These are phyloP conservation scores for Candida orba DNA, from an alignment of 805 yeast species.

Conservation along the genomic window DNA sequence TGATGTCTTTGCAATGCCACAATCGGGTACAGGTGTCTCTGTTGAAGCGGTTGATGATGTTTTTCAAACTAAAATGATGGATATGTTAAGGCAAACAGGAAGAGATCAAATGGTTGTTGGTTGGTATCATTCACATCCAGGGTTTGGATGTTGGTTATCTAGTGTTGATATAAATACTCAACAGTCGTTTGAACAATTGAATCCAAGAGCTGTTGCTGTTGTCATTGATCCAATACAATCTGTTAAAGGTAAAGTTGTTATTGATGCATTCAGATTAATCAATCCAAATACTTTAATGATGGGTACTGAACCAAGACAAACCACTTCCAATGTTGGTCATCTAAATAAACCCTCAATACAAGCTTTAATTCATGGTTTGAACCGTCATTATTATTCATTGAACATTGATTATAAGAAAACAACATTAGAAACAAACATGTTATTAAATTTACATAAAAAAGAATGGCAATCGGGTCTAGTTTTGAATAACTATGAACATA, in stretches of 20 bases:
- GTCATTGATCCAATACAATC: slow-evolving; percentile 98
- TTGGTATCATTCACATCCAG: slow-evolving; percentile 99
- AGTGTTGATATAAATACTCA: slow-evolving; percentile 97
- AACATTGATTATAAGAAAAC: slow-evolving; percentile 94
- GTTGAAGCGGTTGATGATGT: slow-evolving; percentile 99
- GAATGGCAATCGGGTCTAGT: slow-evolving; percentile 93
- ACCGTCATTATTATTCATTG: slow-evolving; percentile 92
- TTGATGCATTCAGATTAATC: slow-evolving; percentile 95
- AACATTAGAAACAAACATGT: slow-evolving; percentile 85
- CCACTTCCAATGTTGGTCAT: slow-evolving; percentile 92
- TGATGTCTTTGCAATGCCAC: slow-evolving; percentile 99
- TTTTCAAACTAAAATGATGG: slow-evolving; percentile 99
- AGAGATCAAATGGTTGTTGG: slow-evolving; percentile 99
- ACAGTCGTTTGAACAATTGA: slow-evolving; percentile 94
- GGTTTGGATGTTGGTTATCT: slow-evolving; percentile 99
- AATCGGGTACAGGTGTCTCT: slow-evolving; percentile 95
- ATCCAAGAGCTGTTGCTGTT: slow-evolving; percentile 94
- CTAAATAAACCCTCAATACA: slow-evolving; percentile 94
- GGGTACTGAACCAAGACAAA: slow-evolving; percentile 97
- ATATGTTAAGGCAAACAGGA: slow-evolving; percentile 98
- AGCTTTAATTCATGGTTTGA: slow-evolving; percentile 93
- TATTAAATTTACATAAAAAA: slow-evolving; percentile 86
- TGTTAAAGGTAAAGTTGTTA: slow-evolving; percentile 97
- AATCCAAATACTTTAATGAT: slow-evolving; percentile 82
- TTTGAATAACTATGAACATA: slow-evolving; percentile 66